These are phyloP conservation scores for Aristolochia californica DNA, from an alignment of 164 flowering plant species.

Conservation along the genomic window DNA sequence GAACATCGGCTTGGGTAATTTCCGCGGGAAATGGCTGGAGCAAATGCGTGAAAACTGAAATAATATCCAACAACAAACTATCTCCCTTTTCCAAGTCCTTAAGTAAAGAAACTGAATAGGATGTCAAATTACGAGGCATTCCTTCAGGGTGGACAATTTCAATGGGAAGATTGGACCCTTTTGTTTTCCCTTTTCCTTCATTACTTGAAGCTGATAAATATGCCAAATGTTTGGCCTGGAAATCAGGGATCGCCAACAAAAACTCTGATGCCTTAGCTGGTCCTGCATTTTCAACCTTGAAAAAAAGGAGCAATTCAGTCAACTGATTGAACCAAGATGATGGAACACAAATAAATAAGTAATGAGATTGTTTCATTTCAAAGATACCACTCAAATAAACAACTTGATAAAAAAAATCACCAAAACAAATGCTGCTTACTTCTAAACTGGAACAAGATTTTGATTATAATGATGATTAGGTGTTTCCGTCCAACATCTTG, in stretches of 20 bases:
- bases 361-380: not conserved
- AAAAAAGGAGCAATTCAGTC: not conserved
- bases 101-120: constrained; percentile 55
- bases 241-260: constrained; percentile 56
- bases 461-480: not conserved
- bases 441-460: not conserved
- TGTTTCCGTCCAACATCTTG: no score
- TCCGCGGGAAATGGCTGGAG: constrained; percentile 80
- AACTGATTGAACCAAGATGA: not conserved
- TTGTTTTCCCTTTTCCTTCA: constrained; percentile 70
- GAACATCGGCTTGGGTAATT: constrained; percentile 74
- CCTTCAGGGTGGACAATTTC: constrained; percentile 40
- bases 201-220: constrained; percentile 26
- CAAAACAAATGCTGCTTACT: not conserved
- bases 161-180: constrained; percentile 35
- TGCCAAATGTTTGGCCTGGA: constrained; percentile 54
- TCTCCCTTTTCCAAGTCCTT: constrained; percentile 53
- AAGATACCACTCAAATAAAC: not conserved
- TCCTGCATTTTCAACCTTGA: constrained; percentile 69
- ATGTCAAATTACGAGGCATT: constrained; percentile 50
- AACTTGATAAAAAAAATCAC: not conserved
- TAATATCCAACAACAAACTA: constrained; percentile 46
- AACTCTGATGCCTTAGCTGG: constrained; percentile 43
- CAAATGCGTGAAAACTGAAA: constrained; percentile 55
- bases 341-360: not conserved